Percentiles rank a stretch among this genome's conserved stretches.
These are phyloP conservation scores for Candida dajiaensis DNA, from an alignment of 805 yeast genomes.

Conservation along the genomic window DNA sequence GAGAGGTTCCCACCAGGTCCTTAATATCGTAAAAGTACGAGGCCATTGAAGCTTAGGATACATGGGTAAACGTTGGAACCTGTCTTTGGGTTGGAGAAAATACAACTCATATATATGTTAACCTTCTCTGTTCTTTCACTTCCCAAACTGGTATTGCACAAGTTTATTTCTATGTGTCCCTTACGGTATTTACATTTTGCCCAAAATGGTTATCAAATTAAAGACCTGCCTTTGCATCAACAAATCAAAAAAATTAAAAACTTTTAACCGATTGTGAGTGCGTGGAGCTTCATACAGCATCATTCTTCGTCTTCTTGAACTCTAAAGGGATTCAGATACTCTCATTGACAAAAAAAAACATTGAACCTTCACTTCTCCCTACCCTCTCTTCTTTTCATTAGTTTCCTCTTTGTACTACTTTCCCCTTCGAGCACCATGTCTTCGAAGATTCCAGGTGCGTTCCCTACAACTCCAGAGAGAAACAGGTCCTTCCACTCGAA, in stretches of 20 bases:
- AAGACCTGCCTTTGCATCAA: not conserved
- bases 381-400: not conserved
- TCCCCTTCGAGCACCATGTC: not conserved
- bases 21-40: too few relatives aligned
- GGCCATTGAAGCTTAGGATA: too few relatives aligned
- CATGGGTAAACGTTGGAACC: too few relatives aligned
- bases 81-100: too few relatives aligned
- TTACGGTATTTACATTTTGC: not conserved
- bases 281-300: not conserved
- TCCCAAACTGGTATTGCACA: too few relatives aligned
- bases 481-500: not conserved
- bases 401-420: not conserved
- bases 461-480: conserved; percentile 6
- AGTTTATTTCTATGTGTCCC: not conserved
- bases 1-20: too few relatives aligned
- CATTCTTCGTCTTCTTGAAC: too few relatives aligned
- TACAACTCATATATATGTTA: too few relatives aligned
- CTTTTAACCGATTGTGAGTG: not conserved
- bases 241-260: not conserved
- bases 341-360: not conserved
- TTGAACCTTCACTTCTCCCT: too few relatives aligned
- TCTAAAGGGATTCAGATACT: not conserved
- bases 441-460: conserved; percentile 10
- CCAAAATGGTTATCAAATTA: not conserved
- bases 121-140: too few relatives aligned